Evolutionary conservation across 169 alveolate genomes (phyloP), one percentile per base, ranked within the genome.

Genomic region (Eimeria maxima): DNA sequence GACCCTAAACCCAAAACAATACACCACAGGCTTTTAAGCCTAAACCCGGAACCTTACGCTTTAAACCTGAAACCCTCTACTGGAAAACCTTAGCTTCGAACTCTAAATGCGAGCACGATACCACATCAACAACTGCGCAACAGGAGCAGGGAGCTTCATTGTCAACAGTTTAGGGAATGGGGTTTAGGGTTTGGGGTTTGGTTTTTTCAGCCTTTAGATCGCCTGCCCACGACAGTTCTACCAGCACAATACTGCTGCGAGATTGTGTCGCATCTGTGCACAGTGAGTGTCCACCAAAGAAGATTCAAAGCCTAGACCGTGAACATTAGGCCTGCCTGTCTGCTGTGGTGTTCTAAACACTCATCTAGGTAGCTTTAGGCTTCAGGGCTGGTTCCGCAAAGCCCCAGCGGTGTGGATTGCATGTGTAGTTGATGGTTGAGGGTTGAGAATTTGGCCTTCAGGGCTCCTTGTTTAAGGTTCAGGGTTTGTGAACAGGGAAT

Each of bases 141-240:
- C 38, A 33, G 38, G 1, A 33, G 69, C 11, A 7, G n/a, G 10
- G 33, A n/a, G 74, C 1, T 4, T 65, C 33, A 65, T 20, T 20
- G 74, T 65, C n/a, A 14, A 65, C 29, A 11, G 74, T 65, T 65
- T 65, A 65, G 74, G 74, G 74, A 0, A 14, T 65, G 20, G 74
- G 74, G 74, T 65, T 65, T 65, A 65, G 60, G 60, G 60, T 53
- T 53, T 53, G 16, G 60, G 60, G 60, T 53, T 53, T 53, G 60
- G 6, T 53, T 53, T 53, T 14, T 53, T 53, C 60, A 53, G 60
- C 60, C 16, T 73, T 73, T 38, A 44, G 84, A 7, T 73, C 84
- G 84, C 84, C 50, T 73, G 13, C 84, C 45, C 84, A 73, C 3
- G 84, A 73, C 55, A 73, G 84, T 47, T 73, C 84, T 20, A 73